These are phyloP conservation scores for Phytophthora crassamura DNA, from an alignment of 352 stramenopile genomes.

Conservation along the genomic window DNA sequence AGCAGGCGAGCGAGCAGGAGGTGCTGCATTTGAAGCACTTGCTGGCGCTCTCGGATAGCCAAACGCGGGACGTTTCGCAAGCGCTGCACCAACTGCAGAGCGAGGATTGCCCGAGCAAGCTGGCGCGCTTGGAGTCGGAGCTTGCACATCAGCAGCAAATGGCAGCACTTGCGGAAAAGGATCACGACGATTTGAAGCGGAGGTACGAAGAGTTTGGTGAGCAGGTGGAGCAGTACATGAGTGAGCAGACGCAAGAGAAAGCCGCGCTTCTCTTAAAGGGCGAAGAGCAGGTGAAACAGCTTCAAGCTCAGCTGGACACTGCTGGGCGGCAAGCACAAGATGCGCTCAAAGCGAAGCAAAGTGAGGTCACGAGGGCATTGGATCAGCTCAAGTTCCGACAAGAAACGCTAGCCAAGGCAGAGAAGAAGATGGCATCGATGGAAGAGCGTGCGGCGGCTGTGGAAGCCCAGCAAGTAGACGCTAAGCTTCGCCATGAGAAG, in stretches of 20 bases:
- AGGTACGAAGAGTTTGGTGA: conserved; percentile 80
- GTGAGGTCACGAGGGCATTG: conserved; percentile 49
- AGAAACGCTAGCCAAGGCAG: conserved; percentile 53
- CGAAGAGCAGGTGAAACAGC: conserved; percentile 44
- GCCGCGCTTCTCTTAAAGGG: conserved; percentile 35
- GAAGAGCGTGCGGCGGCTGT: conserved; percentile 42
- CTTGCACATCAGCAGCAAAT: conserved; percentile 47
- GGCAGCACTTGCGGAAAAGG: conserved; percentile 41
- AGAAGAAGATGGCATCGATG: conserved; percentile 54
- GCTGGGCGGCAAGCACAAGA: conserved; percentile 47
- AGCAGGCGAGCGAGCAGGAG: conserved; percentile 60
- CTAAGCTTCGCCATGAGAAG: conserved; percentile 53
- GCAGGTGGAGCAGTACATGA: conserved; percentile 80
- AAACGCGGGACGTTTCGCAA: conserved; percentile 50
- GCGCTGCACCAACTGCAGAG: conserved; percentile 49
- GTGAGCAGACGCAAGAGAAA: conserved; percentile 68
- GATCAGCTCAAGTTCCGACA: conserved; percentile 72
- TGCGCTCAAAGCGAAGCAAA: conserved; percentile 60
- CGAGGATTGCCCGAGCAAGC: conserved; percentile 56
- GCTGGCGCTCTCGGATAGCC: conserved; percentile 53
- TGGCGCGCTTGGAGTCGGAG: conserved; percentile 61
- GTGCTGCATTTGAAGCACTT: conserved; percentile 62
- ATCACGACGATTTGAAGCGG: conserved; percentile 63
- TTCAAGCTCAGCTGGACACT: conserved; percentile 46
- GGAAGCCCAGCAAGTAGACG: conserved; percentile 48